These are phyloP conservation scores for Peterozyma toletana DNA, from an alignment of 805 yeast genomes.

Conservation along the genomic window DNA sequence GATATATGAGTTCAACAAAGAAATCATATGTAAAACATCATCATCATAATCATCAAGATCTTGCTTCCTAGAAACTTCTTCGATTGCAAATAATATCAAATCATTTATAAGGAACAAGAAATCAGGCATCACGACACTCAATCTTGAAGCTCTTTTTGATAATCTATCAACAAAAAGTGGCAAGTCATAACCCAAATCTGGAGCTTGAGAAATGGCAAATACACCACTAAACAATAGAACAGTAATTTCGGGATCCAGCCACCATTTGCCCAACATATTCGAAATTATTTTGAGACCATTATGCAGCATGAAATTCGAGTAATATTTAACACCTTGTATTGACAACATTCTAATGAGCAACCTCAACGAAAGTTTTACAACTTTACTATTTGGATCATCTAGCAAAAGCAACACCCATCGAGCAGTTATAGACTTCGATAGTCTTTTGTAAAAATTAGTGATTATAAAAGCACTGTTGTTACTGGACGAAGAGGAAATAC, in stretches of 20 bases:
- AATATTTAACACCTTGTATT: slow-evolving; percentile 36
- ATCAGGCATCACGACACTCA: slow-evolving; percentile 34
- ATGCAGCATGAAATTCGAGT: slow-evolving; percentile 40
- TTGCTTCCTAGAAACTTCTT: background rate
- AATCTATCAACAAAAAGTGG: slow-evolving; percentile 10
- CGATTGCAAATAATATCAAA: slow-evolving; percentile 10
- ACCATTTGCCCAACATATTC: slow-evolving; percentile 35
- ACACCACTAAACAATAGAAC: slow-evolving; percentile 35
- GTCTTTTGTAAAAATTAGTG: slow-evolving; percentile 27
- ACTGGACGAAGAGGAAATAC: slow-evolving; percentile 8
- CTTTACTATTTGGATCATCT: slow-evolving; percentile 28
- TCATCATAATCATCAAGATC: background rate
- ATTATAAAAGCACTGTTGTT: slow-evolving; percentile 3
- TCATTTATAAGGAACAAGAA: slow-evolving; percentile 19
- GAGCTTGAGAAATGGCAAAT: slow-evolving; percentile 32
- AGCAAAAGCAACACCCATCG: slow-evolving; percentile 59
- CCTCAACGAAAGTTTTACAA: slow-evolving; percentile 28
- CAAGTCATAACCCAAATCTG: slow-evolving; percentile 9
- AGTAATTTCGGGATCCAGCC: slow-evolving; percentile 39
- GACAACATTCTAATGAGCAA: slow-evolving; percentile 44
- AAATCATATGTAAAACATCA: slow-evolving; percentile 2
- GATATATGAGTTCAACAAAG: slow-evolving; percentile 7
- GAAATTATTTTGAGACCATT: slow-evolving; percentile 45
- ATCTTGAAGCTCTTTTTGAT: slow-evolving; percentile 11
- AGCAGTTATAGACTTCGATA: slow-evolving; percentile 47